These are phyloP conservation scores for Kazachstania taianensis DNA, from an alignment of 805 yeast species.

Conservation along the genomic window DNA sequence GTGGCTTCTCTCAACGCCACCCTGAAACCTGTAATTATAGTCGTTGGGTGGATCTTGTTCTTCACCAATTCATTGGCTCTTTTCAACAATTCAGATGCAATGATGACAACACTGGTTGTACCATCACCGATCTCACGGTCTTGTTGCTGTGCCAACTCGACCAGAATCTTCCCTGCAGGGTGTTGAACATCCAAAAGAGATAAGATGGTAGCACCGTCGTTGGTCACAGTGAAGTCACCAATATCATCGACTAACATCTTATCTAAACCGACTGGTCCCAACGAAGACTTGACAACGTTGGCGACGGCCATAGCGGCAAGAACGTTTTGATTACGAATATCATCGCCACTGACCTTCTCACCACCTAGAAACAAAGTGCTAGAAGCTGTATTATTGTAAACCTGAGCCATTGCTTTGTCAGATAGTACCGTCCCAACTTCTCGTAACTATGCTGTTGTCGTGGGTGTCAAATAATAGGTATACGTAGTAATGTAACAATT, in stretches of 20 bases:
- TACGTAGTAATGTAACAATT: no score
- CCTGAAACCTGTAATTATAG: constrained; percentile 93
- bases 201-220: constrained; percentile 96
- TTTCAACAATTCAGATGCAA: constrained; percentile 85
- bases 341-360: constrained; percentile 92
- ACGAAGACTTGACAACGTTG: constrained; percentile 73
- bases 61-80: constrained; percentile 90
- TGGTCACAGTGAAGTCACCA: constrained; percentile 97
- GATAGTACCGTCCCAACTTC: no score
- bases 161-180: constrained; percentile 96
- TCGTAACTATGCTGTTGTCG: no score
- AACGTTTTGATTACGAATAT: constrained; percentile 91
- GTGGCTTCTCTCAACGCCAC: constrained; percentile 87
- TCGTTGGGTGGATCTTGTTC: constrained; percentile 93
- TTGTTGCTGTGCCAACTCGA: constrained; percentile 96
- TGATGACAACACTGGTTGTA: constrained; percentile 92
- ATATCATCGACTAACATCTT: constrained; percentile 98
- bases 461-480: no score
- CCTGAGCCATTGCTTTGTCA: constrained; percentile 38
- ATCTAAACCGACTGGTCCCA: constrained; percentile 97
- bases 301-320: constrained; percentile 84
- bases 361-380: constrained; percentile 94
- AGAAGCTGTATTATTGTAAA: constrained; percentile 75
- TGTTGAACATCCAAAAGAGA: constrained; percentile 90
- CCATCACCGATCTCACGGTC: constrained; percentile 99